These are phyloP conservation scores for Boletus rubescentipes DNA, from an alignment of 768 basidiomycete species.

Conservation along the genomic window DNA sequence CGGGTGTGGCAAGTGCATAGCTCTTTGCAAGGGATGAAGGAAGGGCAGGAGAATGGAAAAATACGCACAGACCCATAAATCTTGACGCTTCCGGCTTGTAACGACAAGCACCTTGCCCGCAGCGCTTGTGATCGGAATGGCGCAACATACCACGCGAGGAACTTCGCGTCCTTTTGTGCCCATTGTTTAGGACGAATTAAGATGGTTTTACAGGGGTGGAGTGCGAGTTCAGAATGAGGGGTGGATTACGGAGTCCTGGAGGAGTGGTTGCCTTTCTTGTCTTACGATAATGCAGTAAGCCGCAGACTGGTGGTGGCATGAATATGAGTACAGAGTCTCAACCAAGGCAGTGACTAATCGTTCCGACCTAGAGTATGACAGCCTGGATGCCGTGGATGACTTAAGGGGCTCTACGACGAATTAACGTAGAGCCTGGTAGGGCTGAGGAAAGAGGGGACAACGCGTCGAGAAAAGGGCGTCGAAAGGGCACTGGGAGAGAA, in stretches of 20 bases:
- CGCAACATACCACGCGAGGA: slow-evolving; percentile 88
- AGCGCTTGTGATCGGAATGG: slow-evolving; percentile 76
- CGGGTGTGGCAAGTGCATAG: not conserved
- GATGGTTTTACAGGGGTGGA: slow-evolving; percentile 3
- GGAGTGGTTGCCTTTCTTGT: not conserved
- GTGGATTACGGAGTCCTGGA: not conserved
- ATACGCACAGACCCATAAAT: slow-evolving; percentile 87
- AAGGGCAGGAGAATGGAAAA: slow-evolving; percentile 5
- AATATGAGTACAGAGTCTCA: slow-evolving; percentile 8
- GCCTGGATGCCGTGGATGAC: slow-evolving; percentile 2
- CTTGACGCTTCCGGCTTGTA: slow-evolving; percentile 79
- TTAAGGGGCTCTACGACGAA: slow-evolving; percentile 12
- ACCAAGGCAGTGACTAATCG: not conserved
- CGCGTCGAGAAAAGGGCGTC: slow-evolving; percentile 7
- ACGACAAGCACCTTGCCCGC: slow-evolving; percentile 79
- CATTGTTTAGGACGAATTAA: slow-evolving; percentile 29
- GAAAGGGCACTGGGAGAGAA: slow-evolving; percentile 11
- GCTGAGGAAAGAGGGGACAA: slow-evolving; percentile 9
- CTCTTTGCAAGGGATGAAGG: not conserved
- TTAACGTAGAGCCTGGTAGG: slow-evolving; percentile 6
- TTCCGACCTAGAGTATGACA: slow-evolving; percentile 10
- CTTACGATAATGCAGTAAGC: not conserved
- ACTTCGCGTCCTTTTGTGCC: slow-evolving; percentile 72
- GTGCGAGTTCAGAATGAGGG: not conserved
- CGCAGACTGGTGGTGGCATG: slow-evolving; percentile 3